Evolutionary conservation across 805 yeast species (phyloP).

Genomic region (Cyberlindnera euphorbiae): DNA sequence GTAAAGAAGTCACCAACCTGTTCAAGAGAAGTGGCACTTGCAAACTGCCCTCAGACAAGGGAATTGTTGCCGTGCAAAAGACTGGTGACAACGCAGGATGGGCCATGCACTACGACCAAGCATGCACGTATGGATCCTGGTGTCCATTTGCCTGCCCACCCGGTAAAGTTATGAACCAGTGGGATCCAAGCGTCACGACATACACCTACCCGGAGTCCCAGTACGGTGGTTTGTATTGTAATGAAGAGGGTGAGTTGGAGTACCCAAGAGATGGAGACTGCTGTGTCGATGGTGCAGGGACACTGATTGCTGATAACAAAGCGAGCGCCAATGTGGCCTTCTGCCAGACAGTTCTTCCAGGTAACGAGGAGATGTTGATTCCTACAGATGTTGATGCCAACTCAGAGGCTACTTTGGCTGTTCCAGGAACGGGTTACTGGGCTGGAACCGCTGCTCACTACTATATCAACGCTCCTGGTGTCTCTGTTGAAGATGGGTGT

Average conservation of each 20-base stretch:
- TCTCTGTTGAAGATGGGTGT: conserved; percentile 70
- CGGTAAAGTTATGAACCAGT: conserved; percentile 82
- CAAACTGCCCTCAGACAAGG: conserved; percentile 60
- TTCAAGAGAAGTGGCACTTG: conserved; percentile 43
- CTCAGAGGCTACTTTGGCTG: conserved; percentile 56
- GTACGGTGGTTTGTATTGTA: conserved; percentile 81
- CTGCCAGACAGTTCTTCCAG: conserved; percentile 92
- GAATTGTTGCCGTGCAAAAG: conserved; percentile 65
- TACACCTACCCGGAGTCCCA: conserved; percentile 75
- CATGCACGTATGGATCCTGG: conserved; percentile 70
- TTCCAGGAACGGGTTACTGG: conserved; percentile 82
- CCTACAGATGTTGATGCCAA: conserved; percentile 66
- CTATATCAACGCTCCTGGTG: conserved; percentile 82
- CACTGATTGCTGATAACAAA: conserved; percentile 56
- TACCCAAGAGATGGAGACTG: conserved; percentile 54
- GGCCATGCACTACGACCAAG: conserved; percentile 77
- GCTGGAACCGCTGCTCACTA: conserved; percentile 84
- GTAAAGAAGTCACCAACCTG: conserved; percentile 22
- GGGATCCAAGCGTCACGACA: conserved; percentile 74
- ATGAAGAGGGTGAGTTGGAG: conserved; percentile 60
- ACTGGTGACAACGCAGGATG: conserved; percentile 67
- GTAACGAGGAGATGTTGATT: conserved; percentile 90
- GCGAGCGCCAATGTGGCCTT: conserved; percentile 64
- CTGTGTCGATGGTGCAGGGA: conserved; percentile 76
- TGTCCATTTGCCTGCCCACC: conserved; percentile 93